Evolutionary conservation across 306 rosid species (phyloP).

Genomic region (Trifolium dubium): DNA sequence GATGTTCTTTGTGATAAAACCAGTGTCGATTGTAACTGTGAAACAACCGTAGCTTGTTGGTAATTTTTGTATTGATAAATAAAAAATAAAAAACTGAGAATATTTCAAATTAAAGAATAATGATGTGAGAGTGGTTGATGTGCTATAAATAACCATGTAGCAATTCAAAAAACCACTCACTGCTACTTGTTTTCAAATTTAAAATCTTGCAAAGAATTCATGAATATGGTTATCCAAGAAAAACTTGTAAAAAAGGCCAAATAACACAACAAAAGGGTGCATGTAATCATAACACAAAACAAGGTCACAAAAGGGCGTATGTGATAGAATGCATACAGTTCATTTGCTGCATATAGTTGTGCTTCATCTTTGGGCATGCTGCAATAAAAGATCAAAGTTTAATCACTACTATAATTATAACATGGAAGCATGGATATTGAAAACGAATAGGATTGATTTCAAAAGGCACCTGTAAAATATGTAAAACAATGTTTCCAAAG

Average conservation of each 20-base stretch:
- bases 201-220: conserved; percentile 22
- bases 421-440: not conserved
- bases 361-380: conserved; percentile 95
- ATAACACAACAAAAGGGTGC: not conserved
- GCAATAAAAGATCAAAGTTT: conserved; percentile 36
- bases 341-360: conserved; percentile 76
- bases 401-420: not conserved
- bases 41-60: conserved; percentile 30
- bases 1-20: conserved; percentile 87
- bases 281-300: not conserved
- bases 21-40: conserved; percentile 70
- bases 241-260: conserved; percentile 10
- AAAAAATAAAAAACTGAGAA: not conserved
- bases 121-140: conserved; percentile 5
- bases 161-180: not conserved
- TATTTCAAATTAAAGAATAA: conserved; percentile 5
- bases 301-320: not conserved
- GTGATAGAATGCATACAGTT: conserved; percentile 65
- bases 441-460: conserved; percentile 15
- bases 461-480: conserved; percentile 77
- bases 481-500: conserved; percentile 73
- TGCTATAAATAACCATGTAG: conserved; percentile 7
- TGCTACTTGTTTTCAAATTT: conserved; percentile 17
- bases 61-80: conserved; percentile 2
- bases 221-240: not conserved